Conservation (phyloP, 208 protist species). For the Acanthamoeba culbertsoni region DNA sequence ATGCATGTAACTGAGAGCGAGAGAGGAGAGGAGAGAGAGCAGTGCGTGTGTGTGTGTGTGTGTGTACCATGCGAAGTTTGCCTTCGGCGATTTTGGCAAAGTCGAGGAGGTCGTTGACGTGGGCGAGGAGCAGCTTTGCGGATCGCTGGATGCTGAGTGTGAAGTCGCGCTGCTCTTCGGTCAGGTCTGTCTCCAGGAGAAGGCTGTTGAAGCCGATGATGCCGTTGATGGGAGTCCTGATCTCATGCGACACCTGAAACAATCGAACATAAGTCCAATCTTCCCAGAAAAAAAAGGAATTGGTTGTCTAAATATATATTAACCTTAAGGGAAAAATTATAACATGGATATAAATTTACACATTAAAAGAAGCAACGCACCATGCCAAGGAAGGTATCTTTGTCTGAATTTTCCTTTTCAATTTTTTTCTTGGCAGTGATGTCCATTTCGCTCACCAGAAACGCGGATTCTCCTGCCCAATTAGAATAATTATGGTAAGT, state of each 20-base stretch:
- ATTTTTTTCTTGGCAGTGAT: slow-evolving; percentile 26
- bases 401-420: slow-evolving; percentile 35
- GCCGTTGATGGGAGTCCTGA: slow-evolving; percentile 42
- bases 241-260: slow-evolving; percentile 55
- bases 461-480: not conserved
- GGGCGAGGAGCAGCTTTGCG: not conserved
- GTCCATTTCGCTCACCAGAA: slow-evolving; percentile 39
- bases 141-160: not conserved
- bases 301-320: too few relatives aligned
- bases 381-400: slow-evolving; percentile 41
- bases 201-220: slow-evolving; percentile 48
- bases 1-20: too few relatives aligned
- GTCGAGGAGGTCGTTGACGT: slow-evolving; percentile 38
- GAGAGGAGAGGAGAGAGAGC: not conserved
- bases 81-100: slow-evolving; percentile 41
- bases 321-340: too few relatives aligned
- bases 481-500: not conserved
- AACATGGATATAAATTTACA: too few relatives aligned
- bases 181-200: not conserved
- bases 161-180: slow-evolving; percentile 48
- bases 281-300: too few relatives aligned
- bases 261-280: too few relatives aligned
- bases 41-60: not conserved
- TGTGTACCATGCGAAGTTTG: not conserved
- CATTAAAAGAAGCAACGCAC: too few relatives aligned